phyloP scores from a whole-genome alignment of 1,284 basidiomycete genomes.

The Trametes sp. region DNA sequence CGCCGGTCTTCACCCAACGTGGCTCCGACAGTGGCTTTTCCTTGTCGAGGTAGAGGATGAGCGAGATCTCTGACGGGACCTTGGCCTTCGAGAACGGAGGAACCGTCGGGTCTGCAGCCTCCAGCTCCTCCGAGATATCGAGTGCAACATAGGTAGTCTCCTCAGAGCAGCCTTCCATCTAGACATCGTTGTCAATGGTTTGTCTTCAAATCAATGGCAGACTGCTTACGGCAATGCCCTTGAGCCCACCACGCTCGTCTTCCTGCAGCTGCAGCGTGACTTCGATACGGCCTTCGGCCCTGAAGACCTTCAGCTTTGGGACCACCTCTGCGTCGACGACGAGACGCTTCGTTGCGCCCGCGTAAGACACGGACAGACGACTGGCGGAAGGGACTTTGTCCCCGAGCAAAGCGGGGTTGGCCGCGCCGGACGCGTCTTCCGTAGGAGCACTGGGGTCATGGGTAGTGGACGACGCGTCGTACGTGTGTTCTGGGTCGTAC shows the following conservation, averaged over 20 bases:
- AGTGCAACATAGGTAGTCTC: conserved; percentile 71
- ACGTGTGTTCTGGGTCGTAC: conserved; percentile 23
- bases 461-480: not conserved
- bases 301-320: conserved; percentile 80
- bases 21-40: conserved; percentile 91
- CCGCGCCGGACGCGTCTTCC: conserved; percentile 14
- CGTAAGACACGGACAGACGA: conserved; percentile 94
- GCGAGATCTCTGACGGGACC: conserved; percentile 58
- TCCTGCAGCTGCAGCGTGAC: conserved; percentile 70
- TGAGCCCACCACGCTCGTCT: conserved; percentile 63
- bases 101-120: conserved; percentile 61
- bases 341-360: conserved; percentile 84
- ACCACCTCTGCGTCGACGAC: conserved; percentile 91
- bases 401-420: conserved; percentile 17
- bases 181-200: conserved; percentile 19
- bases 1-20: conserved; percentile 94
- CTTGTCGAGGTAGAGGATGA: conserved; percentile 82
- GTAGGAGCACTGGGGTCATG: conserved; percentile 16
- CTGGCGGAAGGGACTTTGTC: conserved; percentile 69
- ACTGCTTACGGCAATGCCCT: conserved; percentile 78
- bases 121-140: conserved; percentile 52
- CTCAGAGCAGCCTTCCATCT: conserved; percentile 83
- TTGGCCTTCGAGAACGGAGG: conserved; percentile 69
- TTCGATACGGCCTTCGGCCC: conserved; percentile 88
- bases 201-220: no score